phyloP scores from a whole-genome alignment of 1,284 basidiomycete species.

The Amylostereum areolatum region DNA sequence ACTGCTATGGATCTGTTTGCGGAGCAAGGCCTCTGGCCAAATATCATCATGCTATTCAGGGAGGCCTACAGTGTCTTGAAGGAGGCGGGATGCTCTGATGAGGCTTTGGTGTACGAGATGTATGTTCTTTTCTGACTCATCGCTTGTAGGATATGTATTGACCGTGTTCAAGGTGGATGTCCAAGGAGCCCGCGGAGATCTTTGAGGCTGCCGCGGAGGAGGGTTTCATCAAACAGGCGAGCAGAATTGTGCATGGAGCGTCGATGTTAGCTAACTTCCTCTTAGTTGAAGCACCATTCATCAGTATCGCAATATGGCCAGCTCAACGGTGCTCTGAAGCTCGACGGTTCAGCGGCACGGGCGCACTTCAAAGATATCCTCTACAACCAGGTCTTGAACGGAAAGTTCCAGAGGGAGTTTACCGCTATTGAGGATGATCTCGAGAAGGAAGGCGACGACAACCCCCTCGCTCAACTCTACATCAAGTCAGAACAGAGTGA shows the following conservation, averaged over 20 bases:
- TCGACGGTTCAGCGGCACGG: slow-evolving; percentile 43
- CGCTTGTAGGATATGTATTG: slow-evolving; percentile 3
- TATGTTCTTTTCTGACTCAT: slow-evolving; percentile 18
- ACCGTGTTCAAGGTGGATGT: slow-evolving; percentile 54
- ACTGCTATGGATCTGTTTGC: slow-evolving; percentile 63
- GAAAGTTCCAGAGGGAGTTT: slow-evolving; percentile 54
- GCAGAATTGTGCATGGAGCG: background rate
- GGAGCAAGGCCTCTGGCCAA: slow-evolving; percentile 63
- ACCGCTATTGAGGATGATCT: slow-evolving; percentile 50
- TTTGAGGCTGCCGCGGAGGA: slow-evolving; percentile 65
- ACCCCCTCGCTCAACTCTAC: slow-evolving; percentile 53
- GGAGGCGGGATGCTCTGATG: slow-evolving; percentile 62
- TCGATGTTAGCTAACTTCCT: background rate
- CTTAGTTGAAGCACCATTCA: slow-evolving; percentile 55
- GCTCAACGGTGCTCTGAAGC: slow-evolving; percentile 47
- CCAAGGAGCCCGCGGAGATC: slow-evolving; percentile 66
- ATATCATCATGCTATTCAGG: slow-evolving; percentile 60
- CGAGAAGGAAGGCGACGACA: slow-evolving; percentile 51
- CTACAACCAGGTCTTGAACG: slow-evolving; percentile 53
- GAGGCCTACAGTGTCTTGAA: slow-evolving; percentile 58
- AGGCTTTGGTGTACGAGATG: slow-evolving; percentile 65
- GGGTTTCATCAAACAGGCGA: slow-evolving; percentile 52
- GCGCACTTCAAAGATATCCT: slow-evolving; percentile 55
- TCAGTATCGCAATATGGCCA: slow-evolving; percentile 59
- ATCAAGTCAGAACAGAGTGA: slow-evolving; percentile 44